phyloP scores from a whole-genome alignment of 805 yeast species.

The Candida pini region DNA sequence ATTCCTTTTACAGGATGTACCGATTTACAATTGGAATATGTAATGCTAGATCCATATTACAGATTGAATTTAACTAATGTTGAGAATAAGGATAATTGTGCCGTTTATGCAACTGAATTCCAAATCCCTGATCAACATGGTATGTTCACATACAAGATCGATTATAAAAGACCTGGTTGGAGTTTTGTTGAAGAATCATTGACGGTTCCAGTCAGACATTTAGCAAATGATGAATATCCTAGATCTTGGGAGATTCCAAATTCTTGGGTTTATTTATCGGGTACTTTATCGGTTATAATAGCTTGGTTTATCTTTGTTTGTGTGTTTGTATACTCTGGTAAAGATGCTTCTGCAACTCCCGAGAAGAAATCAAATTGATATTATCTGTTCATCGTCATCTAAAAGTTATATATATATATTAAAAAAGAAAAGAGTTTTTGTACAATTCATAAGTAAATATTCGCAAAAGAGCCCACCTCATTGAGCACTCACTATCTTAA shows the following conservation, averaged over 20 bases:
- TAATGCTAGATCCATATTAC: slow-evolving; percentile 93
- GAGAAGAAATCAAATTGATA: slow-evolving; percentile 21
- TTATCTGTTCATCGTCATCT: not conserved
- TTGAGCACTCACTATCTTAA: slow-evolving; percentile 36
- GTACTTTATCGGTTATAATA: slow-evolving; percentile 60
- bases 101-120: slow-evolving; percentile 51
- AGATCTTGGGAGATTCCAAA: slow-evolving; percentile 91
- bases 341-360: slow-evolving; percentile 8
- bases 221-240: slow-evolving; percentile 91
- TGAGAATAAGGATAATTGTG: slow-evolving; percentile 35
- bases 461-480: not conserved
- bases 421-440: slow-evolving; percentile 1
- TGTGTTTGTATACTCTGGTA: slow-evolving; percentile 44
- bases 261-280: slow-evolving; percentile 83
- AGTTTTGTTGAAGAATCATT: slow-evolving; percentile 59
- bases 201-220: slow-evolving; percentile 82
- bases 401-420: not conserved
- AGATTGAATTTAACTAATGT: slow-evolving; percentile 56
- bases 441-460: slow-evolving; percentile 1
- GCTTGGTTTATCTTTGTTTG: slow-evolving; percentile 79
- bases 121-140: slow-evolving; percentile 94
- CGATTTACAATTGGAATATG: slow-evolving; percentile 76
- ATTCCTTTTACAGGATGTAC: slow-evolving; percentile 49
- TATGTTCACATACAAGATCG: slow-evolving; percentile 78
- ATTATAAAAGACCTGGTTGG: slow-evolving; percentile 74